Base-by-base conservation (phyloP, 1,284 basidiomycete species). In the Cutaneotrichosporon mucoides region DNA sequence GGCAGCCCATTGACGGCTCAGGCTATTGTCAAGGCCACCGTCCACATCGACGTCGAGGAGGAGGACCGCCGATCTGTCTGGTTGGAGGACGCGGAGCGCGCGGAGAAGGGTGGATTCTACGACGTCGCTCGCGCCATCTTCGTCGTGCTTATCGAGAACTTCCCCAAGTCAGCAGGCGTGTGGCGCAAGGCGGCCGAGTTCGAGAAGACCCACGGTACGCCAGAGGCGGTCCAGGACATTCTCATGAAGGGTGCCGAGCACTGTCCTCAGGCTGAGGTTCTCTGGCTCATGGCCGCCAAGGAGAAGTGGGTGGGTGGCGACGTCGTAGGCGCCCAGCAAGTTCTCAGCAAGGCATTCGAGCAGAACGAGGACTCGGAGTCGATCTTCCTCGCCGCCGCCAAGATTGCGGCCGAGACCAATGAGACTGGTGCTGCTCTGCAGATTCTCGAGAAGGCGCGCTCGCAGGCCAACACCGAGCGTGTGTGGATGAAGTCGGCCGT, bases 401-500 rank as follows among this genome's bases (percentile, higher is more conserved):
- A 97, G 79, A 82, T 98, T 7, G 95, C 98, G 70, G 88, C 92
- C 0, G 92, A 96, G 81, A 95, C 94, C 62, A 90, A 90, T 1
- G 89, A 97, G 72, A 81, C 90, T 60, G 85, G 82, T 13, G 92
- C 91, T 10, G 95, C 95, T 0, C 81, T 86, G 58, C 87, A 92
- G 76, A 80, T 99, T 56, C 82, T 98, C 60, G 85, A 89, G 56
- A 87, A 94, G 64, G 95, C 95, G 6, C 82, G 94, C 57, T 86
- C 85, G 11, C 90, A 95, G 33, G 93, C 94, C 0, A 88, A 91
- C 69, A 95, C 93, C 0, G 88, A 93, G 68, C 81, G 92, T 74
- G 93, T 94, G 57, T 99, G 95, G 95, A 91, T 98, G 89, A 99
- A 99, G 77, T 92, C 90, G 5, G 93, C 90, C 1, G 89, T 92